Conservation (phyloP, 2,329 filamentous ascomycete genomes). For the Aspergillus viridinutans region DNA sequence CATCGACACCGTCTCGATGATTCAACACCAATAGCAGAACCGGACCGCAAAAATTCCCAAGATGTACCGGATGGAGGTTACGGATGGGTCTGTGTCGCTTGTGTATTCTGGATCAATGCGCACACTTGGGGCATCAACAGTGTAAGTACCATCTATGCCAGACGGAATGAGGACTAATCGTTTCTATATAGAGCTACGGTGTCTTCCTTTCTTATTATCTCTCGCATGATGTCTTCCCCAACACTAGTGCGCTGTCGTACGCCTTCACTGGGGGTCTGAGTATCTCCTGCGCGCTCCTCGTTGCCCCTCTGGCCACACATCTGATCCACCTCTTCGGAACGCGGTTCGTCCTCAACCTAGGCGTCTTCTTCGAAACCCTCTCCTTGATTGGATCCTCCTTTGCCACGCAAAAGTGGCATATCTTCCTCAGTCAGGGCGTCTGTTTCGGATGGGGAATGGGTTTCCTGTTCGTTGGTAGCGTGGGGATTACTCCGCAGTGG, state of each 20-base stretch:
- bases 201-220: conserved; percentile 61
- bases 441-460: conserved; percentile 62
- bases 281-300: conserved; percentile 54
- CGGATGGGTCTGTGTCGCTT: conserved; percentile 58
- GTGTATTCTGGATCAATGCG: conserved; percentile 57
- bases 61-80: conserved; percentile 54
- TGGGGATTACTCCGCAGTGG: conserved; percentile 58
- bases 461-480: conserved; percentile 56
- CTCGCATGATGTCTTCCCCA: conserved; percentile 51
- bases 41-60: conserved; percentile 28
- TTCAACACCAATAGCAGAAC: conserved; percentile 8
- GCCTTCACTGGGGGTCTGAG: conserved; percentile 59
- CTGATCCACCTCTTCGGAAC: conserved; percentile 52
- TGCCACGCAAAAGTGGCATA: conserved; percentile 54
- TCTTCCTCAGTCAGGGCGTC: conserved; percentile 58
- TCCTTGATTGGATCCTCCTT: conserved; percentile 57
- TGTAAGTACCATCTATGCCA: conserved; percentile 33
- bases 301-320: conserved; percentile 54
- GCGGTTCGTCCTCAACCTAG: conserved; percentile 51
- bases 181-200: conserved; percentile 40
- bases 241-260: conserved; percentile 52
- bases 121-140: conserved; percentile 75
- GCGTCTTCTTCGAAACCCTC: conserved; percentile 51
- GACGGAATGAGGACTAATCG: conserved; percentile 1
- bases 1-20: conserved; percentile 5